A percentile compares a stretch with the other conserved stretches of the same genome.
phyloP scores from a whole-genome alignment of 192 early-diverging fungal species.

The Coemansia javaensis region DNA sequence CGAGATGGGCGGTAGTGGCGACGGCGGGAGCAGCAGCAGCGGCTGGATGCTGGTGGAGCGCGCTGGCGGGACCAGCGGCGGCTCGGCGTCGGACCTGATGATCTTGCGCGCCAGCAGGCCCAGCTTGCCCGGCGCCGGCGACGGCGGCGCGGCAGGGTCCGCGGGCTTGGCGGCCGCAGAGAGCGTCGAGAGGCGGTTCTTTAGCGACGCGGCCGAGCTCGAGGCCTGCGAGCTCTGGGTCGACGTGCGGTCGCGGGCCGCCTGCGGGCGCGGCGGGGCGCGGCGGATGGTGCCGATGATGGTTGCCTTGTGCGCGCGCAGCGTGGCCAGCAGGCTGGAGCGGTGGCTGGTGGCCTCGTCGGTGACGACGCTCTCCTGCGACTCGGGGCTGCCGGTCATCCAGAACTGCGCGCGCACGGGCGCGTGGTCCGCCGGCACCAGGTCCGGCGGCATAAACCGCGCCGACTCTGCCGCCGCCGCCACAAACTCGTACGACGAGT shows the following conservation, averaged over 20 bases:
- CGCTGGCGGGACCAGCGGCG: slow-evolving; percentile 7
- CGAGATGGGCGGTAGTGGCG: slow-evolving; percentile 36
- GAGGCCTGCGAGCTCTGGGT: slow-evolving; percentile 3
- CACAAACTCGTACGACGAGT: slow-evolving; percentile 30
- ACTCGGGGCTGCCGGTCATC: slow-evolving; percentile 40
- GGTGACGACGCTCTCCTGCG: slow-evolving; percentile 18
- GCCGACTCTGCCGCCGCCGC: no score
- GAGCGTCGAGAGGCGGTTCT: not conserved
- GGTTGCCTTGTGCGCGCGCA: slow-evolving; percentile 31
- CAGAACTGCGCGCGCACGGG: slow-evolving; percentile 39
- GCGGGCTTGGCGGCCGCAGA: not conserved
- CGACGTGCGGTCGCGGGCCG: not conserved
- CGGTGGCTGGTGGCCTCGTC: slow-evolving; percentile 14
- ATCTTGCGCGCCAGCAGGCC: slow-evolving; percentile 11
- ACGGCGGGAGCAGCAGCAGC: slow-evolving; percentile 31
- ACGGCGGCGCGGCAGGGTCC: not conserved
- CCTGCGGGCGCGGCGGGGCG: slow-evolving; percentile 9
- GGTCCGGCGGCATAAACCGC: not conserved
- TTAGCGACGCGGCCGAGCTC: not conserved
- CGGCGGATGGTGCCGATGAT: slow-evolving; percentile 42
- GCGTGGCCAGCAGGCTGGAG: slow-evolving; percentile 17
- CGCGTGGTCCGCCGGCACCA: not conserved
- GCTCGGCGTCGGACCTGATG: not conserved
- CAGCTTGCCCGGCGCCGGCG: slow-evolving; percentile 8
- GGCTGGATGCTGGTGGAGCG: slow-evolving; percentile 22